Base-by-base conservation (phyloP, 495 filamentous ascomycete genomes). In the Acidiella bohemica region DNA sequence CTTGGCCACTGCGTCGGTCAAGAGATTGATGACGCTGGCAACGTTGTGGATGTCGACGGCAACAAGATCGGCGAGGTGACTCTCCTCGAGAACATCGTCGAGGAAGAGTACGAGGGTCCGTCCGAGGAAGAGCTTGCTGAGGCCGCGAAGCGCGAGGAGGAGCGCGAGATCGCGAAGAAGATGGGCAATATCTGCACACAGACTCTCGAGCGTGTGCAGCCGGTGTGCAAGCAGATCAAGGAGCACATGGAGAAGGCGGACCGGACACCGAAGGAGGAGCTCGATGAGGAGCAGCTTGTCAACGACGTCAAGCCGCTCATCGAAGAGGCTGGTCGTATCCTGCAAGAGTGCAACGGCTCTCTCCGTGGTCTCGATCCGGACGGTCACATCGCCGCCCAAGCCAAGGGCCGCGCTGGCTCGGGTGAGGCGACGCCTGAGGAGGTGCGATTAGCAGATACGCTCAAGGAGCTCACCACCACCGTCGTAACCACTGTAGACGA, bases 341-440 rank as follows among this genome's bases (percentile, higher is more conserved):
- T 95, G 2, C 72, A 76, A 46, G 87, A 95, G 56, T 83, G 81
- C 63, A 86, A 93, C 58, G 87, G 86, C 45, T 69, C 81, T 13
- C 88, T 95, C 57, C 83, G 85, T 40, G 86, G 81, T 7, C 76
- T 93, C 7, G 87, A 95, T 48, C 87, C 87, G 3, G 84, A 93
- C 50, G 86, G 86, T 27, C 72, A 72, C 49, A 84, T 94, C 56
- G 73, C 81, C 12, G 73, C 80, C n/a, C 79, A 81, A 28, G 87
- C 87, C 26, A 88, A 92, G 66, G 75, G 80, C 53, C 83, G 81
- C 56, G 71, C 83, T 4, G 73, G 77, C 3, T 70, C 80, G n/a
- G 71, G 73, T 30, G 85, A 95, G 49, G 85, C 86, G 0, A 81
- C 80, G 0, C 78, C 83, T 0, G 84, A 93, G 56, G 85, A 95